Conservation (phyloP, 108 stramenopile genomes). For the Discostella stelligeroides region DNA sequence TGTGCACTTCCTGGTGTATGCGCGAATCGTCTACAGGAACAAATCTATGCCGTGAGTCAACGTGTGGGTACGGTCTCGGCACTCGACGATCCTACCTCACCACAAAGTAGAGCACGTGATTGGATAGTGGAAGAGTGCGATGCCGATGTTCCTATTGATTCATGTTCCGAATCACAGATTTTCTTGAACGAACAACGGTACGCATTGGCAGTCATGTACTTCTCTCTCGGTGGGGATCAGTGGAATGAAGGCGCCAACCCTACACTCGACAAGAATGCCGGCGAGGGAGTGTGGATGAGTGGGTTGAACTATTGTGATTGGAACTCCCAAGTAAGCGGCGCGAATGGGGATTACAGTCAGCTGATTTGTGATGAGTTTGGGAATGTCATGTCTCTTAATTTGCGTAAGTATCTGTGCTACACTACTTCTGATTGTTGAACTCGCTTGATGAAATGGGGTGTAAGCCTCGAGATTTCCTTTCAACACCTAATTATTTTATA, state of each 20-base stretch:
- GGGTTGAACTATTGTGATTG: constrained; percentile 50
- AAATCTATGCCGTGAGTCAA: constrained; percentile 29
- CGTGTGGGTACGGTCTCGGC: constrained; percentile 34
- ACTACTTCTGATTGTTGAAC: not conserved
- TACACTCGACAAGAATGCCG: constrained; percentile 20
- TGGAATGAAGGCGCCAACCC: constrained; percentile 66
- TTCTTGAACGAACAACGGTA: constrained; percentile 70
- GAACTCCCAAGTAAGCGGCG: constrained; percentile 20
- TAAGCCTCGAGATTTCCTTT: not conserved
- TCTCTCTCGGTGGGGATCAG: constrained; percentile 59
- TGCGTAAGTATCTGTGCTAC: constrained; percentile 33
- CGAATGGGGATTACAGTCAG: constrained; percentile 25
- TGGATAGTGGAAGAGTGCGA: constrained; percentile 52
- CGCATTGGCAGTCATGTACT: constrained; percentile 77
- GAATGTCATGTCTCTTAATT: constrained; percentile 47
- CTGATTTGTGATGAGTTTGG: constrained; percentile 52
- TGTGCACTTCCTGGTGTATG: constrained; percentile 42
- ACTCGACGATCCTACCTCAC: constrained; percentile 38
- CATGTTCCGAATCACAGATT: constrained; percentile 29
- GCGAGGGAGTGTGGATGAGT: constrained; percentile 37
- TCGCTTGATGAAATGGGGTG: too few species aligned
- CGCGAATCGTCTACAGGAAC: constrained; percentile 39
- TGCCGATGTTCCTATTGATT: constrained; percentile 35
- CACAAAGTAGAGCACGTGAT: constrained; percentile 34
- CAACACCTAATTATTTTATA: not conserved